Base-by-base conservation (phyloP, 345 rosid species). In the Melastoma malabathricum region DNA sequence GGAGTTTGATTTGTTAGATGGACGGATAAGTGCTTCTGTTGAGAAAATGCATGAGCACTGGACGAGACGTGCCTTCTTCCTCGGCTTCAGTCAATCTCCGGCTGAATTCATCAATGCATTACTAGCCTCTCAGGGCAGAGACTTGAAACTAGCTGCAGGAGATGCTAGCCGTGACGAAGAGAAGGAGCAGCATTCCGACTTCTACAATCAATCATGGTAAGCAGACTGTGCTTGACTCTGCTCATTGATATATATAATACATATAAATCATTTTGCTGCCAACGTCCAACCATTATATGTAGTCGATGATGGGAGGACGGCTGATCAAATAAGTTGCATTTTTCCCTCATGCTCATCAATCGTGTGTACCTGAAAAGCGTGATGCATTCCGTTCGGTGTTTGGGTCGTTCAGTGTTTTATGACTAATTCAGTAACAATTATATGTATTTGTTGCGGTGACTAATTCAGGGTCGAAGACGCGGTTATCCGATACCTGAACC, bases 151-250 rank as follows among this genome's bases (percentile, higher is more conserved):
- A 15, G 57, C 56, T 6, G 55, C 56, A 0, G 60, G 66, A 56
- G 66, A 62, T 56, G 60, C 56, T 15, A 56, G 49, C 46, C 60
- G 22, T 31, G 56, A 49, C 20, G 15, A 18, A 19, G 60, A 62
- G 44, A 62, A 56, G 46, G 66, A 62, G 45, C 51, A 46, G 16
- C 56, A 15, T 44, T 45, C 66, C 15, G 66, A 55, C 31, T 62
- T 62, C 60, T 62, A 49, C 50, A 51, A 62, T 38, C 66, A 55
- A 50, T 55, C 66, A 38, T 62, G 66, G 66, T 62, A 31, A 60
- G 18, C n/a, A 10, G 6, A 13, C 14, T 43, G 14, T 47, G 27
- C 39, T 4, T 13, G 45, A 14, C 20, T 47, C 17, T 54, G 47
- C 17, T 41, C 18, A 34, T 5, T 23, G 43, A 18, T 13, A 1